phyloP scores from a whole-genome alignment of 768 basidiomycete genomes.

The Termitomyces sp. region DNA sequence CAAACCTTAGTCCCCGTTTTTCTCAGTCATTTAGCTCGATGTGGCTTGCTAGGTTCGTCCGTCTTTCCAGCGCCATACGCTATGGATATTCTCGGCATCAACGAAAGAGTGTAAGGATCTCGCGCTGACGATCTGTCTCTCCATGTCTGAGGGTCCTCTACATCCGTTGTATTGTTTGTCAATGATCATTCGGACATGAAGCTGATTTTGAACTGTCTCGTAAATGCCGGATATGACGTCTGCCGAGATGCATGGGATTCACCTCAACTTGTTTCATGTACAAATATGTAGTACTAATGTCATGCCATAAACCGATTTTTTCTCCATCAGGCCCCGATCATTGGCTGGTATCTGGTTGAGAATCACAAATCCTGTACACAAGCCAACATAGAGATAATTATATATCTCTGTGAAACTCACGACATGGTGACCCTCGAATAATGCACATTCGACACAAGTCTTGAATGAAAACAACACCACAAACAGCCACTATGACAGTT shows the following conservation, averaged over 20 bases:
- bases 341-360: constrained; percentile 14
- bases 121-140: neutral
- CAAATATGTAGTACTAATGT: neutral
- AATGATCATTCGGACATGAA: neutral
- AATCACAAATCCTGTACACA: constrained; percentile 21
- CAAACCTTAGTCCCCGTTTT: neutral
- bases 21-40: neutral
- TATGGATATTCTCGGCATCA: neutral
- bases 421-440: too few relatives aligned
- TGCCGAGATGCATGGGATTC: neutral
- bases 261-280: neutral
- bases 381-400: constrained; percentile 24
- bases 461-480: too few relatives aligned
- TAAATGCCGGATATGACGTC: neutral
- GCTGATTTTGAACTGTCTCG: neutral
- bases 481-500: too few relatives aligned
- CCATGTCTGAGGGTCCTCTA: neutral
- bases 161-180: too few relatives aligned
- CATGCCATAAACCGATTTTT: neutral
- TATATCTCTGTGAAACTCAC: neutral
- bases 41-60: neutral
- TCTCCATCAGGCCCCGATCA: neutral
- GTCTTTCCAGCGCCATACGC: neutral
- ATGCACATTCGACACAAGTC: too few relatives aligned
- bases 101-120: constrained; percentile 4